A percentile compares a stretch with the other conserved stretches of the same genome.
Evolutionary conservation across 257 asterid species (phyloP).

Genomic region (Solanum peruvianum): DNA sequence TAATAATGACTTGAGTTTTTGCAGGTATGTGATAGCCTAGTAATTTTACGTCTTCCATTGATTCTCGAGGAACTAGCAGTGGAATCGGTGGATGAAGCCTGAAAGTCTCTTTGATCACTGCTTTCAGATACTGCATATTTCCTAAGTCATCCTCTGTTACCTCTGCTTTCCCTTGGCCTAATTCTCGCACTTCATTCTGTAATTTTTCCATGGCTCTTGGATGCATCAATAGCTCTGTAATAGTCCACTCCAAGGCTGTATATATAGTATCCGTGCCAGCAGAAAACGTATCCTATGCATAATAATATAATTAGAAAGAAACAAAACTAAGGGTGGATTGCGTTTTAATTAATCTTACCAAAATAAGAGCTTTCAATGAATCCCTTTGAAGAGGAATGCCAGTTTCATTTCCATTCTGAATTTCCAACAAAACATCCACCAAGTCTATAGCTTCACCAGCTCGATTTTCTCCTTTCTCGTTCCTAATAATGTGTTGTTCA

Average conservation of each 20-base stretch:
- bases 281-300: conserved; percentile 27
- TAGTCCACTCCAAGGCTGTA: conserved; percentile 23
- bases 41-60: conserved; percentile 20
- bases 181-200: conserved; percentile 19
- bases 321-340: too few relatives aligned
- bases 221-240: conserved; percentile 20
- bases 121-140: conserved; percentile 33
- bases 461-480: not conserved
- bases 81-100: conserved; percentile 40
- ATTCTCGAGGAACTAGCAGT: conserved; percentile 28
- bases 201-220: conserved; percentile 5
- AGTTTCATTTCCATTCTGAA: conserved; percentile 4
- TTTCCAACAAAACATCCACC: conserved; percentile 11
- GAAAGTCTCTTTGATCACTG: conserved; percentile 31
- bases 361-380: not conserved
- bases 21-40: conserved; percentile 27
- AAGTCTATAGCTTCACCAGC: not conserved
- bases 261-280: conserved; percentile 41
- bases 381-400: conserved; percentile 12
- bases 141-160: conserved; percentile 23
- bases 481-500: not conserved
- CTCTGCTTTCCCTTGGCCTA: not conserved
- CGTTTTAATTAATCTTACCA: not conserved
- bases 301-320: not conserved
- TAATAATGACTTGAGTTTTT: conserved; percentile 19